Evolutionary conservation across 768 basidiomycete genomes (phyloP).

Genomic region (Polyporus arcularius): DNA sequence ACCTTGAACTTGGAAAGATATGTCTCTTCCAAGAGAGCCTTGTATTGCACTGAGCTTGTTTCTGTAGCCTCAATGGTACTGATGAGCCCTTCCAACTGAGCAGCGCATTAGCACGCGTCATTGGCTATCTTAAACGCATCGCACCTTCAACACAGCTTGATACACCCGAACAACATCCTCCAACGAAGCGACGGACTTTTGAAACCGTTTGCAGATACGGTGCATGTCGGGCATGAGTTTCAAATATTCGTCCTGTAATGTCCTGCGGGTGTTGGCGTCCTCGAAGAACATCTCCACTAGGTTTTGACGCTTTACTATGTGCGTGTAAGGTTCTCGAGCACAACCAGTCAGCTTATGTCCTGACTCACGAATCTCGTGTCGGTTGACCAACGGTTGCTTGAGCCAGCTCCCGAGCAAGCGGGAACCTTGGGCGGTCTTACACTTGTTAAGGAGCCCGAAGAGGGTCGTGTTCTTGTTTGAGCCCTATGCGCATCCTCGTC

Average conservation of each 20-base stretch:
- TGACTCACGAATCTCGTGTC: slow-evolving; percentile 86
- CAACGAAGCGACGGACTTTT: slow-evolving; percentile 77
- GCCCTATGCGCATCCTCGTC: slow-evolving; percentile 36
- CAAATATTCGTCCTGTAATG: slow-evolving; percentile 85
- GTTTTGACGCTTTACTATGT: slow-evolving; percentile 77
- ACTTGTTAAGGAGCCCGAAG: slow-evolving; percentile 88
- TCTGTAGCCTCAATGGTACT: slow-evolving; percentile 57
- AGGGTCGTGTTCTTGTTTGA: slow-evolving; percentile 83
- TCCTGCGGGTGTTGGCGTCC: slow-evolving; percentile 68
- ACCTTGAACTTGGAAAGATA: slow-evolving; percentile 70
- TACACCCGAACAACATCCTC: slow-evolving; percentile 97
- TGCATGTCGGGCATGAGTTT: slow-evolving; percentile 94
- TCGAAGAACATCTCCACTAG: slow-evolving; percentile 87
- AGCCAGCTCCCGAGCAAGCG: slow-evolving; percentile 88
- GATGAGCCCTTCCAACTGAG: slow-evolving; percentile 75
- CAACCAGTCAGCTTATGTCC: background rate
- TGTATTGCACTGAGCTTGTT: slow-evolving; percentile 47
- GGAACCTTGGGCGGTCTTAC: slow-evolving; percentile 94
- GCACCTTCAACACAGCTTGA: slow-evolving; percentile 85
- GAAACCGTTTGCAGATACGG: slow-evolving; percentile 89
- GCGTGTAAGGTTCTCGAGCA: background rate
- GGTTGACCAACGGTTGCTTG: slow-evolving; percentile 92
- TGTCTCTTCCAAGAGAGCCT: slow-evolving; percentile 60
- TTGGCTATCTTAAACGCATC: background rate
- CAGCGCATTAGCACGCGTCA: background rate